Evolutionary conservation across 2,329 filamentous ascomycete species (phyloP).

Genomic region (Stenocarpella maydis): DNA sequence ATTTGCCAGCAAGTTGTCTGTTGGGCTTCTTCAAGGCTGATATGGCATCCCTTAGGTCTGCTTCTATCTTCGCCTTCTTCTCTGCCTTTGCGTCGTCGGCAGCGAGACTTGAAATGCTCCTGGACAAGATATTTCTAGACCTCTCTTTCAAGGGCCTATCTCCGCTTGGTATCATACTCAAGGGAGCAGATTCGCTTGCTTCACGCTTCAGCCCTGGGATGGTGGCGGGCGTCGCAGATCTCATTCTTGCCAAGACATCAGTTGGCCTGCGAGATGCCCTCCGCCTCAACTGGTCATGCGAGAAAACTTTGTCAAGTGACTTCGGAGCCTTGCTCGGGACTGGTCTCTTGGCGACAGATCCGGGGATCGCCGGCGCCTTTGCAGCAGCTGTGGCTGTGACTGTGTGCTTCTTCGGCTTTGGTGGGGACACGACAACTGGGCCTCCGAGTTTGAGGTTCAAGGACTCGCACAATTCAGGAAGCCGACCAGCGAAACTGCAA

Average conservation of each 20-base stretch:
- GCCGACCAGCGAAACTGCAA: conserved; percentile 73
- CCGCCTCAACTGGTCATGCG: conserved; percentile 64
- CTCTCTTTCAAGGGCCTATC: conserved; percentile 56
- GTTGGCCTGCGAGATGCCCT: conserved; percentile 65
- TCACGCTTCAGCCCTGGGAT: conserved; percentile 73
- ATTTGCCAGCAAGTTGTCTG: conserved; percentile 71
- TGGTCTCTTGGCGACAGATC: conserved; percentile 59
- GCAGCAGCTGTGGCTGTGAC: conserved; percentile 49
- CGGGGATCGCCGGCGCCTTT: conserved; percentile 59
- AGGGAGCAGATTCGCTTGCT: conserved; percentile 64
- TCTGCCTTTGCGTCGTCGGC: conserved; percentile 65
- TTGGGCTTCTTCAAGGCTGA: conserved; percentile 79
- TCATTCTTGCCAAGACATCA: conserved; percentile 68
- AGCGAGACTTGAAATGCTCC: conserved; percentile 57
- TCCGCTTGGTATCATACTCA: conserved; percentile 58
- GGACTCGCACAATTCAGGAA: conserved; percentile 74
- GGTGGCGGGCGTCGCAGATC: conserved; percentile 71
- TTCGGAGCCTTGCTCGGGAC: conserved; percentile 52
- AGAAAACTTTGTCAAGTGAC: conserved; percentile 70
- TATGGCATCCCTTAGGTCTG: conserved; percentile 78
- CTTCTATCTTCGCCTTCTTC: conserved; percentile 73
- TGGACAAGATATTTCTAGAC: conserved; percentile 45
- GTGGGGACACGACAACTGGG: conserved; percentile 65
- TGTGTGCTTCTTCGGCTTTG: conserved; percentile 59
- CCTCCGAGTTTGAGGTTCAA: conserved; percentile 82